A percentile compares a stretch with the other conserved stretches of the same genome.
Conservation (phyloP, 2,329 filamentous ascomycete genomes). For the Pestalotiopsis fici region DNA sequence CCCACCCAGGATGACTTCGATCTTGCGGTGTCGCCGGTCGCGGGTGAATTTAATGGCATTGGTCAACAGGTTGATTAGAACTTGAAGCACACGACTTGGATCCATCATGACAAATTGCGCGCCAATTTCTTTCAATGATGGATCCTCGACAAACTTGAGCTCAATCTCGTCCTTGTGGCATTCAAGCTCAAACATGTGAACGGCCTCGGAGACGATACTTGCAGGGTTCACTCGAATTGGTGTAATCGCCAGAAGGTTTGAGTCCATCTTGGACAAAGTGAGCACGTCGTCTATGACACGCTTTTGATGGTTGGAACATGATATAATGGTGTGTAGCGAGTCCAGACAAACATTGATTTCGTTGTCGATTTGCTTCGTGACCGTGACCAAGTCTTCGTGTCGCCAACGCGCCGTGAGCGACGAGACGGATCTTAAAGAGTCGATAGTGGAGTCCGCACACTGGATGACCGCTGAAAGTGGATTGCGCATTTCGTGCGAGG, state of each 20-base stretch:
- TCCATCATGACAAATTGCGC: constrained; percentile 76
- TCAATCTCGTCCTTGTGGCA: constrained; percentile 71
- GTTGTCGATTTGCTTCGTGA: constrained; percentile 41
- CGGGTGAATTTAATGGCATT: constrained; percentile 68
- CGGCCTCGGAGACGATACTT: constrained; percentile 64
- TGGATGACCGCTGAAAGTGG: constrained; percentile 74
- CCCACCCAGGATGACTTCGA: constrained; percentile 66
- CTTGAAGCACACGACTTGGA: constrained; percentile 73
- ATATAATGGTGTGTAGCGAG: constrained; percentile 75
- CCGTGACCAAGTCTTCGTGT: constrained; percentile 19
- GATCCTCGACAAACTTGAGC: constrained; percentile 68
- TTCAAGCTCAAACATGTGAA: constrained; percentile 81
- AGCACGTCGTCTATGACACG: constrained; percentile 69
- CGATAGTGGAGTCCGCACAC: constrained; percentile 72
- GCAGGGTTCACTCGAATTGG: constrained; percentile 70
- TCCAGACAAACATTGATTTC: constrained; percentile 57
- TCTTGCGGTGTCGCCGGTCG: constrained; percentile 57
- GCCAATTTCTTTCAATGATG: constrained; percentile 63
- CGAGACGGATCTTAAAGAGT: constrained; percentile 46
- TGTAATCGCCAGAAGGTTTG: constrained; percentile 68
- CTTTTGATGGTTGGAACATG: constrained; percentile 80
- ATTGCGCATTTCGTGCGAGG: constrained; percentile 76
- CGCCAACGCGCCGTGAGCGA: constrained; percentile 4
- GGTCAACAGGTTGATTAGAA: constrained; percentile 74
- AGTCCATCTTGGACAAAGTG: constrained; percentile 70